A percentile compares a stretch with the other conserved stretches of the same genome.
Conservation (phyloP, 2,329 filamentous ascomycete genomes). For the Penicillium concentricum region DNA sequence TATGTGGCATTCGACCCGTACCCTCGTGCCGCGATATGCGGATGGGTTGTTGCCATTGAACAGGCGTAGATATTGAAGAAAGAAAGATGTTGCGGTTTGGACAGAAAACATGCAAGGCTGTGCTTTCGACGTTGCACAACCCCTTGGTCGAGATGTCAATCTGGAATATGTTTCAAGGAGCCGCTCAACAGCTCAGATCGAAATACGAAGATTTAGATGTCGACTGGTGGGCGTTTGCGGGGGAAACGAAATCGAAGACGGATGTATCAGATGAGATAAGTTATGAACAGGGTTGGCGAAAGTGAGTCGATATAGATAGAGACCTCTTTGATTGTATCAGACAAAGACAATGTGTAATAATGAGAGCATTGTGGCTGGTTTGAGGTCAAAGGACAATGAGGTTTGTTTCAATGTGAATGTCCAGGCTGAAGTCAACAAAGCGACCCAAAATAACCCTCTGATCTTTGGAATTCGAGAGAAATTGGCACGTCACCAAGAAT, state of each 20-base stretch:
- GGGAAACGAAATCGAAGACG: neutral
- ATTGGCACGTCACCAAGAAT: slow-evolving; percentile 1
- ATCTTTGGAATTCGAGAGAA: slow-evolving; percentile 3
- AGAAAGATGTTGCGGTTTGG: neutral
- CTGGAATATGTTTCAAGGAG: neutral
- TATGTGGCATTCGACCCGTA: slow-evolving; percentile 40
- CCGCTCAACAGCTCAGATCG: neutral
- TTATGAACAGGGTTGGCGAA: neutral
- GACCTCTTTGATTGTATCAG: slow-evolving; percentile 1
- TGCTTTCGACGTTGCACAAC: neutral
- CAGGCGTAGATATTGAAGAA: slow-evolving; percentile 10
- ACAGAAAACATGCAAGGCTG: neutral
- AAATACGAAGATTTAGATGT: neutral
- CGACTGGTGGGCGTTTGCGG: slow-evolving; percentile 3
- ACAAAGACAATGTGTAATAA: slow-evolving; percentile 8
- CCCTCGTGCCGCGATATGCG: slow-evolving; percentile 25
- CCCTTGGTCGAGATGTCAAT: neutral
- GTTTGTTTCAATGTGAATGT: neutral
- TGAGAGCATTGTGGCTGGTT: neutral
- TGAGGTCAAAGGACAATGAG: slow-evolving; percentile 1
- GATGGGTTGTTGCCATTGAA: slow-evolving; percentile 31
- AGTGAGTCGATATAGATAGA: slow-evolving; percentile 1
- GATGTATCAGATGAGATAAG: neutral
- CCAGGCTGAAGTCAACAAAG: slow-evolving; percentile 3
- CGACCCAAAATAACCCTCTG: neutral